Evolutionary conservation across 164 flowering plant species (phyloP).

Genomic region (Cinnamomum chago): DNA sequence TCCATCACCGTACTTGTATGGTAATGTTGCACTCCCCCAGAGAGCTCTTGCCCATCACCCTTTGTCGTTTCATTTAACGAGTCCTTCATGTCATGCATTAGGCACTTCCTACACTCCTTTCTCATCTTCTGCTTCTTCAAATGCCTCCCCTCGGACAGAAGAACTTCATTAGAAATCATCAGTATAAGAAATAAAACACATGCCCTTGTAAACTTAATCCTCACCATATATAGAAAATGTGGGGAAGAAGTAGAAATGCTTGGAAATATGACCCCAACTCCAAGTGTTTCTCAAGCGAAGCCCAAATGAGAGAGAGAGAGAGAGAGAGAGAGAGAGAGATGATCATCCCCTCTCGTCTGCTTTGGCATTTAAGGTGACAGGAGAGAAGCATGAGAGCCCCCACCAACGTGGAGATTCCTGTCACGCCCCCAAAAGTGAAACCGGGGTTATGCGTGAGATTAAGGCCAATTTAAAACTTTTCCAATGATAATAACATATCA

Average conservation of each 20-base stretch:
- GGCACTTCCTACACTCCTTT: not conserved
- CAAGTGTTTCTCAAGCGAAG: no score
- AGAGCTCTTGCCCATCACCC: no score
- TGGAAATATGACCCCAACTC: no score
- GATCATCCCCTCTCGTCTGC: not conserved
- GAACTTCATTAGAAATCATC: not conserved
- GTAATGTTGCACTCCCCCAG: not conserved
- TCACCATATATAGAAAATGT: not conserved
- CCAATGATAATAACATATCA: no score
- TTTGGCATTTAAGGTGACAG: not conserved
- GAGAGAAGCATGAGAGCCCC: slow-evolving; percentile 3
- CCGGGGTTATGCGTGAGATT: no score
- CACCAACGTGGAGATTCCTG: not conserved
- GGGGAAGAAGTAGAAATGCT: not conserved
- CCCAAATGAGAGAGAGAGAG: no score
- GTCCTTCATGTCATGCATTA: not conserved
- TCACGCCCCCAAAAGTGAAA: no score
- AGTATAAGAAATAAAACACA: not conserved
- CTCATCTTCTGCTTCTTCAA: not conserved
- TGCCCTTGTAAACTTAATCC: not conserved
- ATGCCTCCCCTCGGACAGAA: not conserved
- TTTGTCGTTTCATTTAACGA: no score
- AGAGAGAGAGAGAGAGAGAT: not conserved
- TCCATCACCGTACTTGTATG: not conserved
- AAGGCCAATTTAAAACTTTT: no score